phyloP scores from a whole-genome alignment of 2,329 filamentous ascomycete genomes.

The Pseudogymnoascus sp. region DNA sequence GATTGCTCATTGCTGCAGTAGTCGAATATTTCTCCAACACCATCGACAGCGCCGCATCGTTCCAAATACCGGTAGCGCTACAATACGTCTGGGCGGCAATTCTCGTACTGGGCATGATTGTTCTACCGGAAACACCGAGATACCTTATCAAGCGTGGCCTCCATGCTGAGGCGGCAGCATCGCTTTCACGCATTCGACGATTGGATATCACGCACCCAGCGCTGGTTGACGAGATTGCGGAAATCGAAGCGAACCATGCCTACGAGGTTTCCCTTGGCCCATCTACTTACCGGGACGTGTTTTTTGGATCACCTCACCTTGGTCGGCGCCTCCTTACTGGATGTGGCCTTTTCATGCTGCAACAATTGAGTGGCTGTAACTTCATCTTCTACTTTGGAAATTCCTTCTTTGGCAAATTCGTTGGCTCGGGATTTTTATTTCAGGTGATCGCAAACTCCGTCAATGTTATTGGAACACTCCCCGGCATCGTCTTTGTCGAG shows the following conservation, averaged over 20 bases:
- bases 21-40: slow-evolving; percentile 32
- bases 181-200: slow-evolving; percentile 48
- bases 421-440: slow-evolving; percentile 59
- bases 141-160: slow-evolving; percentile 31
- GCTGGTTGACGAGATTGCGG: slow-evolving; percentile 65
- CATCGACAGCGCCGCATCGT: slow-evolving; percentile 28
- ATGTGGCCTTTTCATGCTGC: slow-evolving; percentile 67
- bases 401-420: slow-evolving; percentile 58
- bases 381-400: slow-evolving; percentile 76
- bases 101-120: slow-evolving; percentile 31
- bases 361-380: slow-evolving; percentile 70
- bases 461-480: slow-evolving; percentile 71
- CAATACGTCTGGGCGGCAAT: slow-evolving; percentile 35
- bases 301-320: slow-evolving; percentile 55
- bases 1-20: slow-evolving; percentile 40
- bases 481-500: slow-evolving; percentile 68
- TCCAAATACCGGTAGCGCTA: slow-evolving; percentile 37
- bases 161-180: slow-evolving; percentile 26
- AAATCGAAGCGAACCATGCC: slow-evolving; percentile 68
- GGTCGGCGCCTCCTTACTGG: slow-evolving; percentile 67
- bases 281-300: slow-evolving; percentile 53
- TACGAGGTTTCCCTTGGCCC: slow-evolving; percentile 62
- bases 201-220: slow-evolving; percentile 68
- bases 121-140: slow-evolving; percentile 34
- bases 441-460: slow-evolving; percentile 70